A percentile compares a stretch with the other conserved stretches of the same genome.
phyloP scores from a whole-genome alignment of 1,284 basidiomycete genomes.

The Apiotrichum brassicae region DNA sequence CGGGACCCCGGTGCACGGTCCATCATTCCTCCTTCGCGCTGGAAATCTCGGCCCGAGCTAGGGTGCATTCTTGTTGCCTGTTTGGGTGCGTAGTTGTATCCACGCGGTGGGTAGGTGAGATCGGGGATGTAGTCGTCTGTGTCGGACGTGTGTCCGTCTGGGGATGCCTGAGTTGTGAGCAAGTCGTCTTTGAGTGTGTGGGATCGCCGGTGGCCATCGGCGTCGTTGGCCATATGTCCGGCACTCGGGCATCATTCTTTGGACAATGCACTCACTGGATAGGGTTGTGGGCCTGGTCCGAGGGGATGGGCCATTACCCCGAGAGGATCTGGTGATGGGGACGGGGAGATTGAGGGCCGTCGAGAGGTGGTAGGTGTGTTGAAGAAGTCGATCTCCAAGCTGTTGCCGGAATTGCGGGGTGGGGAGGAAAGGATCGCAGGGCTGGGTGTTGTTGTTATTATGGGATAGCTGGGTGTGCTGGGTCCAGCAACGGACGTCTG shows the following conservation, averaged over 20 bases:
- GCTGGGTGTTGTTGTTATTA: too few relatives aligned
- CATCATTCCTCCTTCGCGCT: not conserved
- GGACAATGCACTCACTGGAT: conserved; percentile 3
- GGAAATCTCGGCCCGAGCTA: not conserved
- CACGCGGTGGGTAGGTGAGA: not conserved
- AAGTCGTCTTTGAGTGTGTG: not conserved
- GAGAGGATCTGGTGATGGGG: not conserved
- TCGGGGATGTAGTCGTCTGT: not conserved
- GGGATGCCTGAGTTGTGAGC: not conserved
- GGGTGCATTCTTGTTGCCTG: not conserved
- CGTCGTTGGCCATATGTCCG: too few relatives aligned
- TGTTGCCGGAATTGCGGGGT: not conserved
- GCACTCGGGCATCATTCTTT: too few relatives aligned
- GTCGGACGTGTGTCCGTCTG: conserved; percentile 1
- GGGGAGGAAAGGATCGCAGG: too few relatives aligned
- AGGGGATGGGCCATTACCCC: not conserved
- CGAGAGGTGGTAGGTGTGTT: too few relatives aligned
- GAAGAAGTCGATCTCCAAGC: not conserved
- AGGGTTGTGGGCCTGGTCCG: conserved; percentile 4
- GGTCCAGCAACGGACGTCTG: too few relatives aligned
- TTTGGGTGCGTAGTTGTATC: not conserved
- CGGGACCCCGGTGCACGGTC: not conserved
- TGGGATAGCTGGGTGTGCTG: too few relatives aligned
- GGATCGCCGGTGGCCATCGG: not conserved
- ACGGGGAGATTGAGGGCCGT: not conserved